Conservation (phyloP, 23 red algal genomes). For the Pyropia haitanensis region DNA sequence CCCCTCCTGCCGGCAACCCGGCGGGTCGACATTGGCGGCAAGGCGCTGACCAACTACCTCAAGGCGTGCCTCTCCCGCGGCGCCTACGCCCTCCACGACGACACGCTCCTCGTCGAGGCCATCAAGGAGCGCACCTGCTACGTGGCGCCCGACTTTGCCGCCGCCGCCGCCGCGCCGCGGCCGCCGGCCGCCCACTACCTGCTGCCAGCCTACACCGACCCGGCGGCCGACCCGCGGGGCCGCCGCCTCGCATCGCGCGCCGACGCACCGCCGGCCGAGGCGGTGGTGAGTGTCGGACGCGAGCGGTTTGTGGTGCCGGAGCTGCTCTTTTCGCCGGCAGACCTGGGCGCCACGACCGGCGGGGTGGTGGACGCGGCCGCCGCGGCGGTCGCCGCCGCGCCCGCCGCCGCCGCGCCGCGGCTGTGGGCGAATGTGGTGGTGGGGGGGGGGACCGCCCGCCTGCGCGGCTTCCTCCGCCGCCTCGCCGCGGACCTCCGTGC, state of each 20-base stretch:
- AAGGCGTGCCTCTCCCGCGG: conserved; percentile 64
- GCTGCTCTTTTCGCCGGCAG: conserved; percentile 53
- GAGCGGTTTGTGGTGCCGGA: conserved; percentile 77
- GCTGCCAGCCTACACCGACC: conserved; percentile 51
- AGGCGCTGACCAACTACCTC: conserved; percentile 67
- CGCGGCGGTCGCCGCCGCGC: conserved; percentile 41
- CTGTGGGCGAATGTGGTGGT: conserved; percentile 68
- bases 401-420: conserved; percentile 8
- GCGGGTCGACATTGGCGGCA: conserved; percentile 71
- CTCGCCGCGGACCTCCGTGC: conserved; percentile 51
- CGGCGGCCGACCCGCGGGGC: conserved; percentile 32
- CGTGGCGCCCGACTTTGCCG: conserved; percentile 20
- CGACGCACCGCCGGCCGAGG: conserved; percentile 20
- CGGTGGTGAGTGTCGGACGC: conserved; percentile 45
- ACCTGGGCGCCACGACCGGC: conserved; percentile 38
- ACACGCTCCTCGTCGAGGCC: conserved; percentile 53
- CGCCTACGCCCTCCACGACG: conserved; percentile 66
- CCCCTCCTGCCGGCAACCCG: conserved; percentile 20
- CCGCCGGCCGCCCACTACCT: conserved; percentile 29
- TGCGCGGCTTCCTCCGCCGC: conserved; percentile 47
- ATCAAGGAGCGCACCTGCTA: conserved; percentile 87
- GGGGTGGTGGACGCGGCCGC: conserved; percentile 56
- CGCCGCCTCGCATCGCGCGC: conserved; percentile 14
- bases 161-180: conserved; percentile 9
- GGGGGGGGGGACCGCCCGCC: conserved; percentile 47